A percentile compares a stretch with the other conserved stretches of the same genome.
Evolutionary conservation across 2,329 filamentous ascomycete genomes (phyloP).

Genomic region (Eutypella sp.): DNA sequence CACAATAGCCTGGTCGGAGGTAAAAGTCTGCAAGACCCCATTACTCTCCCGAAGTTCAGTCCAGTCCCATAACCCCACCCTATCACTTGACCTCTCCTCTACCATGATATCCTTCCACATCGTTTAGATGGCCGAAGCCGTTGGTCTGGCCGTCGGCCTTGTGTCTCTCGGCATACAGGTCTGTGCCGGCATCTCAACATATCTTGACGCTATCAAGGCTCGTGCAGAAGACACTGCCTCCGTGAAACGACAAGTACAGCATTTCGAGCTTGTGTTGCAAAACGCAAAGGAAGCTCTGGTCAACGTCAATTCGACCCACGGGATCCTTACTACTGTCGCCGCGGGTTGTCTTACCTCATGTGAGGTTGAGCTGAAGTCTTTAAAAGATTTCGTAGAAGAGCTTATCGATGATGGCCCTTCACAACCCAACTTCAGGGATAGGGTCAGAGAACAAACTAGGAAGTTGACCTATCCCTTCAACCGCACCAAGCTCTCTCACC

Average conservation of each 20-base stretch:
- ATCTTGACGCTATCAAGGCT: neutral
- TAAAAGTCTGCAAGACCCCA: too few species aligned
- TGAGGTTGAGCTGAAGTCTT: neutral
- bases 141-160: neutral
- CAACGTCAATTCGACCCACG: neutral
- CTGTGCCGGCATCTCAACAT: neutral
- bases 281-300: neutral
- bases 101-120: neutral
- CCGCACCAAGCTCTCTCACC: neutral
- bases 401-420: neutral
- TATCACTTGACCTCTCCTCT: neutral
- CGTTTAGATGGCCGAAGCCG: neutral
- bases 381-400: neutral
- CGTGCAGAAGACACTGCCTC: neutral
- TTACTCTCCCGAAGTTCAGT: too few species aligned
- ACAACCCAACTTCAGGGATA: neutral
- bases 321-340: neutral
- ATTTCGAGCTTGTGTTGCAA: neutral
- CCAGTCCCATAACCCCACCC: too few species aligned
- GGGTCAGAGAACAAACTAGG: neutral
- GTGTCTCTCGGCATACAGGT: neutral
- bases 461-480: neutral
- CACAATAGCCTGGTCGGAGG: too few species aligned
- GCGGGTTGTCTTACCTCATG: neutral
- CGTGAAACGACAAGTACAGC: neutral